Evolutionary conservation across 2,329 filamentous ascomycete species (phyloP).

Genomic region (Periglandula ipomoeae): DNA sequence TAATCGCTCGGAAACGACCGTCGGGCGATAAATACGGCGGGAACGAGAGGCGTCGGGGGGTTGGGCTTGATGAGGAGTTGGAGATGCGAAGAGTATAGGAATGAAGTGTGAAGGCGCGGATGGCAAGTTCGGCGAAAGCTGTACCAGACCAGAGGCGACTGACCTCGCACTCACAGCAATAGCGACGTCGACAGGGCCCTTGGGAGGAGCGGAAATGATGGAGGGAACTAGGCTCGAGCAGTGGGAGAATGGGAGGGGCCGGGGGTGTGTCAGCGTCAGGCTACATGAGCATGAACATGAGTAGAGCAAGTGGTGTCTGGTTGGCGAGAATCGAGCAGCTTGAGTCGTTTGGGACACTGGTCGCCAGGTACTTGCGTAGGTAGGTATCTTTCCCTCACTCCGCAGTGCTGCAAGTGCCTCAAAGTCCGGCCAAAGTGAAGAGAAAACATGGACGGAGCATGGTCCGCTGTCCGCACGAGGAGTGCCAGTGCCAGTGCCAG

Average conservation of each 20-base stretch:
- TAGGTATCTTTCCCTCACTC: too few species aligned
- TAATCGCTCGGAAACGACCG: constrained; percentile 1
- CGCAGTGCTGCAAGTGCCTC: too few species aligned
- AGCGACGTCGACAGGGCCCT: neutral
- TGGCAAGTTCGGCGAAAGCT: neutral
- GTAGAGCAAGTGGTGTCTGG: too few species aligned
- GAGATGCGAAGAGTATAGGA: neutral
- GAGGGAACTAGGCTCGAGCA: neutral
- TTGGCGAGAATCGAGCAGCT: neutral
- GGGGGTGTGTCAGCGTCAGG: neutral
- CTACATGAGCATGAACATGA: too few species aligned
- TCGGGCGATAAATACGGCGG: neutral
- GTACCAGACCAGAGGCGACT: neutral
- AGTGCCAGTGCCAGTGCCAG: too few species aligned
- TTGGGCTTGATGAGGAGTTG: neutral
- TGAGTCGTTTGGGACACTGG: too few species aligned
- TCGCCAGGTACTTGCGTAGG: too few species aligned
- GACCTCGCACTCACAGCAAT: neutral
- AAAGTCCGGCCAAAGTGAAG: neutral
- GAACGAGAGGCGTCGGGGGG: neutral
- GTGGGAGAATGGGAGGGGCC: neutral
- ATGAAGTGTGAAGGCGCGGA: neutral
- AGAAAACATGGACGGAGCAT: neutral
- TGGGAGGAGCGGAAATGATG: neutral
- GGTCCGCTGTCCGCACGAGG: too few species aligned